Base-by-base conservation (phyloP, 1,284 basidiomycete species). In the Neolentinus lepideus region DNA sequence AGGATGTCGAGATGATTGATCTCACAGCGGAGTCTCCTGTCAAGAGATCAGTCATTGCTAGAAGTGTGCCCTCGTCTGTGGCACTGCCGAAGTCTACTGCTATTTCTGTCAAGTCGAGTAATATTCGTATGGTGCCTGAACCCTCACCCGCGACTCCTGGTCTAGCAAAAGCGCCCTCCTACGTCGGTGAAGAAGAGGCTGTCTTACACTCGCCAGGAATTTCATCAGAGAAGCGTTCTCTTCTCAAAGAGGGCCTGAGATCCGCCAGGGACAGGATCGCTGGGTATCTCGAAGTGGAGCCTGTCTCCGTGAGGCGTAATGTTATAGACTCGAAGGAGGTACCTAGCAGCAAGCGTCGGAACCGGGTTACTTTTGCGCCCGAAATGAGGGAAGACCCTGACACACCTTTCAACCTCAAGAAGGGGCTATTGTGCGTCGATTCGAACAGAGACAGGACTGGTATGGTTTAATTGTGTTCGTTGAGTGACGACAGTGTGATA, bases 1-100 rank as follows among this genome's bases (percentile, higher is more conserved):
- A 6, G 11, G 47, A 50, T 50, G 47, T 50, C 14, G 47, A 50
- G 22, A 50, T 50, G 47, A 50, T 50, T 16, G 47, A 50, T 22
- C 47, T 50, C 21, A 50, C 47, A 29, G 11, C 22, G 12, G 47
- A 50, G 6, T 50, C 47, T n/a, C 47, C 47, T 22, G 27, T 50
- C 47, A 50, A 50, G 47, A 50, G 25, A 4, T n/a, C 47, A 16
- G 47, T 50, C 8, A 12, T 31, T 31, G 29, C 29, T 31, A 31
- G 29, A 12, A 31, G 12, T 12, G 29, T 12, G 6, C 6, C 29
- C 12, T 12, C 29, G 12, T 4, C 29, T 31, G 11, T 29, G n/a
- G 27, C 22, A 21, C 16, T 6, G 24, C 12, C 6, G 21, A 25
- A 29, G 27, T 25, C 6, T 6, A 26, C 24, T 4, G 47, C 22